A percentile compares a stretch with the other conserved stretches of the same genome.
phyloP scores from a whole-genome alignment of 1,139 yeast species.

The Kluyveromyces sp. region DNA sequence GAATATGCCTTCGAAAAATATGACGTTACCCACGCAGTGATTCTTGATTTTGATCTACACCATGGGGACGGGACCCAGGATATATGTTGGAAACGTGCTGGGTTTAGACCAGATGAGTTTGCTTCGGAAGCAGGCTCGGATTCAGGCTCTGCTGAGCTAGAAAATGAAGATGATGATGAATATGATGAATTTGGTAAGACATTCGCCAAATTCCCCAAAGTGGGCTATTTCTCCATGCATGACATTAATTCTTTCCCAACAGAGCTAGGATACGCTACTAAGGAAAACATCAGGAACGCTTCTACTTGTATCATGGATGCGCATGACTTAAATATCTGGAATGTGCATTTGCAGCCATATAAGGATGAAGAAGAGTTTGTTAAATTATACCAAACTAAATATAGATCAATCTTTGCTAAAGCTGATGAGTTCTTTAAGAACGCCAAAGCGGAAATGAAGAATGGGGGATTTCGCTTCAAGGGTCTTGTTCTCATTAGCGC shows the following conservation, averaged over 20 bases:
- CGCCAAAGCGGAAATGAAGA: conserved; percentile 41
- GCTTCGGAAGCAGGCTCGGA: conserved; percentile 24
- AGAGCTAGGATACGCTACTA: conserved; percentile 68
- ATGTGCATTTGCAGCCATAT: conserved; percentile 71
- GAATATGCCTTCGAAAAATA: conserved; percentile 66
- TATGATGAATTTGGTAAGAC: conserved; percentile 50
- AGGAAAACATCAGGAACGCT: conserved; percentile 65
- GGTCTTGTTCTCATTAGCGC: conserved; percentile 72
- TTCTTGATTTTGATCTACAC: conserved; percentile 76
- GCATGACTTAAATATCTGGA: conserved; percentile 78
- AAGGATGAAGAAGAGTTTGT: conserved; percentile 55
- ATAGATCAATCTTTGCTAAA: conserved; percentile 53
- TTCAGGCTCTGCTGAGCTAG: not conserved
- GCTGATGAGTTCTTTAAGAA: conserved; percentile 60
- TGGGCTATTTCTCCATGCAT: conserved; percentile 79
- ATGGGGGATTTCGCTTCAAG: conserved; percentile 43
- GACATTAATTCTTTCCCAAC: conserved; percentile 86
- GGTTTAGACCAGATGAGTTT: conserved; percentile 33
- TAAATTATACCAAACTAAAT: conserved; percentile 52
- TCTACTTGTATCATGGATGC: conserved; percentile 69
- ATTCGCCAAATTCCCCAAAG: conserved; percentile 49
- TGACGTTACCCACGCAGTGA: conserved; percentile 72
- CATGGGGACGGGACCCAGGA: conserved; percentile 94
- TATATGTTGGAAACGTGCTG: conserved; percentile 73
- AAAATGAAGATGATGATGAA: conserved; percentile 24